Evolutionary conservation across 768 basidiomycete genomes (phyloP).

Genomic region (Suillus bovinus): DNA sequence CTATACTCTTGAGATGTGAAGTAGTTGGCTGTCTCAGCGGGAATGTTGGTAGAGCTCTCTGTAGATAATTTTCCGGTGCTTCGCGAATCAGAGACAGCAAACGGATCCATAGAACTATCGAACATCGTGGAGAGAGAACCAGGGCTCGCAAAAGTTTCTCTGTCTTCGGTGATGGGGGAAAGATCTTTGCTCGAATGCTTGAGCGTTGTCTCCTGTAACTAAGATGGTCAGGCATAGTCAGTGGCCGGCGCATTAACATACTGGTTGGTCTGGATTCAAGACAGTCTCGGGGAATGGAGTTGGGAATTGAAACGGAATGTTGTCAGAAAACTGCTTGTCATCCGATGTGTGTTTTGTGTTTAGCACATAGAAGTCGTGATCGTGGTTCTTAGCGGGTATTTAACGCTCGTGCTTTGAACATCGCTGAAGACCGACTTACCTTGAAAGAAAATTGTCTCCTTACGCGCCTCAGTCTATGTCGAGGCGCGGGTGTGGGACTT

Average conservation of each 20-base stretch:
- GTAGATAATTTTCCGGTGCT: constrained; percentile 11
- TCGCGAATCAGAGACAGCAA: constrained; percentile 11
- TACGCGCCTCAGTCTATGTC: neutral
- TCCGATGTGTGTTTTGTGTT: constrained; percentile 8
- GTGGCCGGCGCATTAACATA: constrained; percentile 11
- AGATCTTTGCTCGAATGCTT: neutral
- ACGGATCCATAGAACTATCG: constrained; percentile 24
- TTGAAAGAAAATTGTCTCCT: neutral
- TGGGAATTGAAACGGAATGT: neutral
- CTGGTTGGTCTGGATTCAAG: neutral
- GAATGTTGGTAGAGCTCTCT: constrained; percentile 12
- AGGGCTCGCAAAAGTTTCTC: constrained; percentile 4
- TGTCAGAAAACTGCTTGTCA: neutral
- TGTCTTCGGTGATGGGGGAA: constrained; percentile 10
- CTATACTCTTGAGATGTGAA: constrained; percentile 12
- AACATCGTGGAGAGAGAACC: constrained; percentile 23
- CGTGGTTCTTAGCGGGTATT: neutral
- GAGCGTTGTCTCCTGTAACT: constrained; percentile 1
- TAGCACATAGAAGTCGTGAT: neutral
- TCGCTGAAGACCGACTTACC: neutral
- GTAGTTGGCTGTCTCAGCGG: constrained; percentile 4
- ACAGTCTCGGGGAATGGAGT: neutral
- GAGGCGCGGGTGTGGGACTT: neutral
- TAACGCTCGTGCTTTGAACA: neutral
- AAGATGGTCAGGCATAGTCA: neutral